Evolutionary conservation across 192 early-diverging fungal species (phyloP), one percentile per base, ranked within the genome.

Genomic region (Backusella morwellensis): DNA sequence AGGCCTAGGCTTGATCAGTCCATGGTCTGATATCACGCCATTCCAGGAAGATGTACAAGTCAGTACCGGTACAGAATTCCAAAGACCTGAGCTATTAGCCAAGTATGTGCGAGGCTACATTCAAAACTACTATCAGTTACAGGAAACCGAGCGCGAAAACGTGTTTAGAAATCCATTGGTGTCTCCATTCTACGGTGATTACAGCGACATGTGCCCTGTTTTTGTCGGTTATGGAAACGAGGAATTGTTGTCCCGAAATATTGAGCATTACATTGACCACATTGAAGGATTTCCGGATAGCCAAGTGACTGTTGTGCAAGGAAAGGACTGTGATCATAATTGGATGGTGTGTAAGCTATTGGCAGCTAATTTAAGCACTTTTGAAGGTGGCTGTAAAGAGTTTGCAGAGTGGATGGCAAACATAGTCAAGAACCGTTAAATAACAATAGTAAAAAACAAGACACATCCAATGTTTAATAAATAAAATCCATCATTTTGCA

Each of bases 111-210:
- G 21, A 4, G 6, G 36, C 7, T 77, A 77, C 17, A n/a, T 77
- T 14, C 17, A 40, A 41, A 35, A 77, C n/a, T 35, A 23, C 21
- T 71, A 34, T 15, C 8, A 14, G 3, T 32, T 66, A 29, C 15
- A 41, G 9, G 54, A 52, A 52, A 15, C 9, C 4, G 35, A 59
- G 21, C 21, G 32, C 6, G n/a, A 11, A 32, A 9, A 6, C n/a
- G 14, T 56, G 26, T 19, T 59, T 32, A 42, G 35, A 44, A n/a
- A 74, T 1, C 66, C 74, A 12, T 9, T 47, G 2, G 26, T 72
- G 6, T 77, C 76, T 6, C 76, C 76, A 66, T 21, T 32, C 6
- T 66, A 63, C 50, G 76, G 69, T 8, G 70, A 72, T 12, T 77
- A 42, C n/a, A 44, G 15, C 3, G 38, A 38, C 32, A 11, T 38